Evolutionary conservation across 208 protist species (phyloP).

Genomic region (Trypanosoma vivax): DNA sequence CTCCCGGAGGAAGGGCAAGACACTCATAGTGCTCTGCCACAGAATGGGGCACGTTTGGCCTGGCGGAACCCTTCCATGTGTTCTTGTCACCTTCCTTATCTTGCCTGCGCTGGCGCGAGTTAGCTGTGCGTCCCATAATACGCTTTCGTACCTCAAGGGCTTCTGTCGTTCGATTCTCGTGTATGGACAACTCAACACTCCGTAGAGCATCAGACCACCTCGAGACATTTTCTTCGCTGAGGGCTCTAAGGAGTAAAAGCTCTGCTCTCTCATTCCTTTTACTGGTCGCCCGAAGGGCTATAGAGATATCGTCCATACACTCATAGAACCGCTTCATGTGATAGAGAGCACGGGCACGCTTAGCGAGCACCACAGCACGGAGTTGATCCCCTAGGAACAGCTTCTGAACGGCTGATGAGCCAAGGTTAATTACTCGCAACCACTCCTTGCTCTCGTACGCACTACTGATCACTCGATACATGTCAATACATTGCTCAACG

Average conservation of each 20-base stretch:
- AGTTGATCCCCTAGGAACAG: constrained; percentile 19
- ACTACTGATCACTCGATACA: constrained; percentile 16
- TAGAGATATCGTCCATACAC: constrained; percentile 44
- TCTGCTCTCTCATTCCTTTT: constrained; percentile 11
- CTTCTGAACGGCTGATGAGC: constrained; percentile 2
- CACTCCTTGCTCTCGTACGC: constrained; percentile 16
- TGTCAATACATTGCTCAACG: constrained; percentile 16
- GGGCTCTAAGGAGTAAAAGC: constrained; percentile 36
- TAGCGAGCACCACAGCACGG: constrained; percentile 11
- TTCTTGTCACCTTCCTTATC: constrained; percentile 2
- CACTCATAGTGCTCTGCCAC: constrained; percentile 11
- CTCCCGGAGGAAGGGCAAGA: constrained; percentile 15
- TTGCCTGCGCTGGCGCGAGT: not conserved
- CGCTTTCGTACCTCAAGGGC: constrained; percentile 9
- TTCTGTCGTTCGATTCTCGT: constrained; percentile 11
- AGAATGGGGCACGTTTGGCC: not conserved
- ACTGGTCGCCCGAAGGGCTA: constrained; percentile 29
- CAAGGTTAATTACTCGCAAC: constrained; percentile 12
- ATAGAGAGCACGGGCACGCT: constrained; percentile 33
- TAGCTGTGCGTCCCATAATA: constrained; percentile 18
- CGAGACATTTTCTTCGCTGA: constrained; percentile 48
- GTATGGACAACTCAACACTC: constrained; percentile 29
- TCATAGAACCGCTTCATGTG: constrained; percentile 36
- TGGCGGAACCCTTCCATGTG: not conserved
- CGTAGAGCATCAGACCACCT: constrained; percentile 44